Base-by-base conservation (phyloP, 805 yeast species). In the Cyberlindnera xishuangbannaensis region DNA sequence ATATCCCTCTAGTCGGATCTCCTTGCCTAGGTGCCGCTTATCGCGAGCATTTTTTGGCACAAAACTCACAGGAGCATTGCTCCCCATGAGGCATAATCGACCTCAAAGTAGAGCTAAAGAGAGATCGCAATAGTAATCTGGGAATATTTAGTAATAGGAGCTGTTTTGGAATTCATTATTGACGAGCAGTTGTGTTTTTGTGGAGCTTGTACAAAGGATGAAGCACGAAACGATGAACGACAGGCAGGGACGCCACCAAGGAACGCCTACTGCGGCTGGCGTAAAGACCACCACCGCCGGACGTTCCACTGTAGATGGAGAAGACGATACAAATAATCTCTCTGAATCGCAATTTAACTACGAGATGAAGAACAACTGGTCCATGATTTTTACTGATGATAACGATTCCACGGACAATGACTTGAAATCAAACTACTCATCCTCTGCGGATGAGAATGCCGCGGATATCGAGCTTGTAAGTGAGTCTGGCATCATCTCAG, bases 361-460 rank as follows among this genome's bases (percentile, higher is more conserved):
- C 23, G 53, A 49, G 12, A 27, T 47, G 25, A 50, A 44, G 20
- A 36, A 43, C 16, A 51, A 49, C 33, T 52, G 57, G 57, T 52
- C 57, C 4, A 25, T 50, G 41, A 47, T 52, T 15, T 51, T 50
- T 36, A 52, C 53, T 4, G 56, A 52, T 32, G 57, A 52, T 26
- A 51, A 43, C 37, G 34, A 34, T 35, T 49, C 52, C 12, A 49
- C 56, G 5, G 57, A 52, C 25, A 42, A 40, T 25, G 55, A 52
- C 22, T 27, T 39, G 13, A 43, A 47, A 41, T 50, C 55, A 5
- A 46, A 41, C 27, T 40, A 33, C 11, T 46, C 49, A 7, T 44
- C 50, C 7, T 37, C 42, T 21, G 44, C 35, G 14, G 48, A 41
- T 10, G 42, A 31, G 5, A 34, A 32, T 21, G 43, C 27, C 1